Percentiles rank a stretch among this genome's conserved stretches.
phyloP scores from a whole-genome alignment of 106 monocot species.

The Amphibolis antarctica region DNA sequence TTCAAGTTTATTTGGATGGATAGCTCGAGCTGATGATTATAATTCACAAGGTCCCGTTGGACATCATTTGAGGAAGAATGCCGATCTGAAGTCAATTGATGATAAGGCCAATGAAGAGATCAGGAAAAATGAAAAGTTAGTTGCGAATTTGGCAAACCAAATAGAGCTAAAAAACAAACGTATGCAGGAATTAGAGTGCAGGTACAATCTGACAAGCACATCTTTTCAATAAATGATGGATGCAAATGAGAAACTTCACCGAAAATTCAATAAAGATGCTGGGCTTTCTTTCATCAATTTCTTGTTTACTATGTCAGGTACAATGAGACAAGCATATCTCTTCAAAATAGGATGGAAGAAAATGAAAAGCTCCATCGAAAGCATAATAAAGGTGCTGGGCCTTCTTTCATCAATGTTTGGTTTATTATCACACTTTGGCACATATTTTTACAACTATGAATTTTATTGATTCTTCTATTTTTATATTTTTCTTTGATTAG shows the following conservation, averaged over 20 bases:
- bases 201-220: conserved; percentile 13
- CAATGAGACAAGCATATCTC: conserved; percentile 19
- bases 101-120: conserved; percentile 34
- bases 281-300: neutral
- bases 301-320: neutral
- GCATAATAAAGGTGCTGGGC: conserved; percentile 17
- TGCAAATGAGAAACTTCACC: conserved; percentile 15
- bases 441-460: no score
- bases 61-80: conserved; percentile 42
- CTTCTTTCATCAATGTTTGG: neutral
- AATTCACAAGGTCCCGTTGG: conserved; percentile 25
- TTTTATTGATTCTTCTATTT: neutral
- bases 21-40: conserved; percentile 57
- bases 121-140: conserved; percentile 32
- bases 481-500: conserved; percentile 16
- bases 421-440: neutral
- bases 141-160: conserved; percentile 17
- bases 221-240: conserved; percentile 18
- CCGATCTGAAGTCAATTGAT: conserved; percentile 48
- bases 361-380: conserved; percentile 15
- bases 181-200: conserved; percentile 14
- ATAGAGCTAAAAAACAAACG: conserved; percentile 14
- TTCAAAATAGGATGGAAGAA: conserved; percentile 14
- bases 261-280: conserved; percentile 18
- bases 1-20: conserved; percentile 46